These are phyloP conservation scores for Trichoderma afroharzianum DNA, from an alignment of 2,329 filamentous ascomycete species.

Conservation along the genomic window DNA sequence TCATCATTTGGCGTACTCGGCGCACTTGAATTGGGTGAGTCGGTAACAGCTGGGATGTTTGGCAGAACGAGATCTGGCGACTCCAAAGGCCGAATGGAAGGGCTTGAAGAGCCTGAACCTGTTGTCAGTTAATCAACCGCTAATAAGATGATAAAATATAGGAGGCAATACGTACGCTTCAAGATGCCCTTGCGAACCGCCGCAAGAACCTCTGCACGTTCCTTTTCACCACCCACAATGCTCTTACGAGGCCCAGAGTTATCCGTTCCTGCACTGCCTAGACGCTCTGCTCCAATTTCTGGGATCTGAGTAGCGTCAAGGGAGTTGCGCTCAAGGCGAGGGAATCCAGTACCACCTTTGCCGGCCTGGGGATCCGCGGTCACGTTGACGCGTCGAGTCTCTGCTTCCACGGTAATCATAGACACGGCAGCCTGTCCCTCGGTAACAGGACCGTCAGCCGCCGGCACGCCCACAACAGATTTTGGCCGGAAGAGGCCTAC, in stretches of 20 bases:
- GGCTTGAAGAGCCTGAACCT: constrained; percentile 58
- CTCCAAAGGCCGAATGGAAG: constrained; percentile 62
- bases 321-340: constrained; percentile 78
- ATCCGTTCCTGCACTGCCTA: constrained; percentile 56
- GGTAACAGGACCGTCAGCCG: constrained; percentile 62
- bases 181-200: constrained; percentile 94
- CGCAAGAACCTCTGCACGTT: constrained; percentile 86
- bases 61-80: constrained; percentile 55
- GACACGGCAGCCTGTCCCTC: constrained; percentile 83
- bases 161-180: constrained; percentile 60
- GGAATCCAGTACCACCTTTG: constrained; percentile 74
- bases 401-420: constrained; percentile 93
- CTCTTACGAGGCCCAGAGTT: constrained; percentile 70
- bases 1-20: constrained; percentile 87
- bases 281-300: constrained; percentile 45
- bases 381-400: constrained; percentile 78
- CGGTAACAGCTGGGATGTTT: constrained; percentile 60
- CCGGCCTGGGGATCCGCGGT: constrained; percentile 66
- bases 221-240: constrained; percentile 84
- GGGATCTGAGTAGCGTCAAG: constrained; percentile 60
- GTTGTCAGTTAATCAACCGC: constrained; percentile 20
- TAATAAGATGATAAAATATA: neutral
- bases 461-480: constrained; percentile 75
- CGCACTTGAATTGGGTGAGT: constrained; percentile 79
- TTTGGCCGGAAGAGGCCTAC: constrained; percentile 95